Base-by-base conservation (phyloP, 2,329 filamentous ascomycete species). In the Mariannaea sp. region DNA sequence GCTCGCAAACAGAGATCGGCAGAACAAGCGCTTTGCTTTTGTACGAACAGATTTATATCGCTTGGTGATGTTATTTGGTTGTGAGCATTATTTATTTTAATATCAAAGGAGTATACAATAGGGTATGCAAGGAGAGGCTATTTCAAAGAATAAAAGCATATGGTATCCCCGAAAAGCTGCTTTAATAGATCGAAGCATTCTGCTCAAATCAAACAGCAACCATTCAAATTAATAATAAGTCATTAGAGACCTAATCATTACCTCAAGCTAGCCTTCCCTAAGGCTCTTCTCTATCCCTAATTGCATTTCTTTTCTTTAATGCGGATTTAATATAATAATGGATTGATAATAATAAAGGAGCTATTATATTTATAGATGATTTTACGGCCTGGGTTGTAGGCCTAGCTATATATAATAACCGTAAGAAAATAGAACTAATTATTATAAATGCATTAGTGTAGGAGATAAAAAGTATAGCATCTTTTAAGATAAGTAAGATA, bases 121-220 rank as follows among this genome's bases (percentile, higher is more conserved):
- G 30, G 14, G n/a, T 33, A 7, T 33, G 8, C n/a, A 33, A 33
- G 30, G 30, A 33, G 14, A 33, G 30, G 30, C 30, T 33, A 14
- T n/a, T 58, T 7, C 27, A 58, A 33, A 22, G 47, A 33, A 13
- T 55, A 29, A 40, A 20, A 32, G 55, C 43, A 24, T 44, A 39
- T 26, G 51, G 51, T 16, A 55, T 58, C 12, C 45, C 45, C 17
- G 53, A 58, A 14, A n/a, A 40, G 1, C 19, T 58, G n/a, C 38
- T 55, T 12, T 16, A 36, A n/a, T 58, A 41, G 52, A 19, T 55
- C 14, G 49, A 53, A 17, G 40, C 56, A 9, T 55, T 58, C 27
- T 53, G 40, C 40, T 55, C 53, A 8, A 44, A 42, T 33, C 51
- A 44, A 30, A 54, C 51, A 20, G 51, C 51, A 5, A 49, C 44